Conservation (phyloP, 257 asterid genomes). For the Anisodus tanguticus region DNA sequence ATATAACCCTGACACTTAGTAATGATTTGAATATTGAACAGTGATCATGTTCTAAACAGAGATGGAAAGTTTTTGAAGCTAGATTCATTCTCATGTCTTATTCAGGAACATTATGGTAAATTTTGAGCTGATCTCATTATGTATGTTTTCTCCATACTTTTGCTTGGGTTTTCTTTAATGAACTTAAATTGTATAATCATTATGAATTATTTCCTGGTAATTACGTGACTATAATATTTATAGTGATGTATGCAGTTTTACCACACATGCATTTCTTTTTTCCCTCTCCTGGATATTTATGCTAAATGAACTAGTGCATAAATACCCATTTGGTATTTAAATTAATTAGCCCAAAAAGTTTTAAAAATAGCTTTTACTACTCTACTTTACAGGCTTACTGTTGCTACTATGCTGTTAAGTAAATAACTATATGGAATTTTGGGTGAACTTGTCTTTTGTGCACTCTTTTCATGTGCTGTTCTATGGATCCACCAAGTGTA, state of each 20-base stretch:
- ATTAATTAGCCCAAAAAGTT: background rate
- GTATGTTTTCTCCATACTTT: background rate
- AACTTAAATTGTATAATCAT: background rate
- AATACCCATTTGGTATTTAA: background rate
- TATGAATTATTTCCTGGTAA: background rate
- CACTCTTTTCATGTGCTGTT: background rate
- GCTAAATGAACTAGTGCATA: background rate
- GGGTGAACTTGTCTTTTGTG: background rate
- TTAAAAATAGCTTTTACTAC: background rate
- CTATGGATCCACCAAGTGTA: background rate
- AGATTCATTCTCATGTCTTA: background rate
- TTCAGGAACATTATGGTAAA: background rate
- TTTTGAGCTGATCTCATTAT: background rate
- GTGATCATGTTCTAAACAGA: background rate
- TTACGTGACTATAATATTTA: background rate
- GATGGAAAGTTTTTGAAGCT: background rate
- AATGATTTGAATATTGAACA: background rate
- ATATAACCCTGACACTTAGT: background rate
- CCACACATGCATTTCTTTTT: background rate
- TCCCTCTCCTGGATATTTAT: background rate
- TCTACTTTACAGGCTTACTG: background rate
- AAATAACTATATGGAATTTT: background rate
- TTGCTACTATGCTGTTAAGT: background rate
- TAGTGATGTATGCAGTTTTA: background rate
- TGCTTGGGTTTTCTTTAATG: background rate